phyloP scores from a whole-genome alignment of 2,329 filamentous ascomycete species.

The Mariannaea elegans region DNA sequence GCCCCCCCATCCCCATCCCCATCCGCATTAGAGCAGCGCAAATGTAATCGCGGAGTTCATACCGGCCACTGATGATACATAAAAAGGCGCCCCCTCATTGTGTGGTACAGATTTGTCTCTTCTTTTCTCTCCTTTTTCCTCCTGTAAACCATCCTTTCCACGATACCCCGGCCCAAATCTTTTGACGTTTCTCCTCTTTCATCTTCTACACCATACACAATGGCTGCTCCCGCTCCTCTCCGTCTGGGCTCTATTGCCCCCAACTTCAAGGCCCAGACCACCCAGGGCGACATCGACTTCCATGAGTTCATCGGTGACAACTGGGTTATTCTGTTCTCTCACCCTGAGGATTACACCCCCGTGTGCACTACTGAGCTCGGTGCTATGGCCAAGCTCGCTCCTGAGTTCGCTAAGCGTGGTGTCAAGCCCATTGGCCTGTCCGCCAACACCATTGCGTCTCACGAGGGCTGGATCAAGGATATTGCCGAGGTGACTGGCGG shows the following conservation, averaged over 20 bases:
- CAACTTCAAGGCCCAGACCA: constrained; percentile 86
- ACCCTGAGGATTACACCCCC: constrained; percentile 91
- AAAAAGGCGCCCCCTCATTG: constrained; percentile 6
- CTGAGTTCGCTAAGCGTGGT: constrained; percentile 85
- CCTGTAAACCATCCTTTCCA: constrained; percentile 1
- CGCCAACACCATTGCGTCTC: constrained; percentile 85
- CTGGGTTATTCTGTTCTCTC: constrained; percentile 86
- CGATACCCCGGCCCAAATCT: neutral
- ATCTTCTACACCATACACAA: constrained; percentile 28
- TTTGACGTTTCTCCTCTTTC: neutral
- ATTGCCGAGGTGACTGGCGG: constrained; percentile 81
- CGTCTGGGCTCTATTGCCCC: constrained; percentile 75
- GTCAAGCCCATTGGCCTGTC: constrained; percentile 92
- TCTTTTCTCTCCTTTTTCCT: neutral
- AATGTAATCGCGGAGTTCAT: neutral
- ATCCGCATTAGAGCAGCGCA: neutral
- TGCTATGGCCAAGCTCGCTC: constrained; percentile 88
- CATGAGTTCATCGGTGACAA: constrained; percentile 81
- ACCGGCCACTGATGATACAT: too few species aligned
- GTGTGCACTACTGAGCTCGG: constrained; percentile 97
- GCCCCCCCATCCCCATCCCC: neutral
- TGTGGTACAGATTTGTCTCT: neutral
- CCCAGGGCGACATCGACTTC: constrained; percentile 80
- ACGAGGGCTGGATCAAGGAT: constrained; percentile 91
- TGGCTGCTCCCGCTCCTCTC: constrained; percentile 53